Base-by-base conservation (phyloP, 495 filamentous ascomycete genomes). In the Penicillium cosmopolitanum region DNA sequence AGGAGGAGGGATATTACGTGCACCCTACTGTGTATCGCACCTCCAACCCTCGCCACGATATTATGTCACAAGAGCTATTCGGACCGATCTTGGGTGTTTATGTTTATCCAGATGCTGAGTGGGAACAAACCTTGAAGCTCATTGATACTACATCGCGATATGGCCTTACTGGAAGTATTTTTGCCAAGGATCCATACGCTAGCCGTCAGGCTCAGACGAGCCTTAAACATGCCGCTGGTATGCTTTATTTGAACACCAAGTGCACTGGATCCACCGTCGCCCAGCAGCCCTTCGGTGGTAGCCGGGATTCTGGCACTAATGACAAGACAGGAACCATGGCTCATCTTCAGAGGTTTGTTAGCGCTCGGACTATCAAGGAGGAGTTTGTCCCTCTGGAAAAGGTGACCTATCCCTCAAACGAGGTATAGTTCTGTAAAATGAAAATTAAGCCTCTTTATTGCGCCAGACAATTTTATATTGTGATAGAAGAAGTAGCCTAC, bases 221-320 rank as follows among this genome's bases (percentile, higher is more conserved):
- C 40, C 80, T 94, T 40, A 83, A 85, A 58, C 86, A 92, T 66
- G 78, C 89, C 5, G 88, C 90, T n/a, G 91, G 91, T 23, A 95
- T 93, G 92, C 71, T 95, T 85, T 77, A 82, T 85, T 69, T 92
- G 58, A 80, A 93, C 70, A 89, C 85, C 69, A 92, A 93, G 80
- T 86, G 83, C 64, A 93, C 90, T 8, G 90, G 88, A n/a, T 87
- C 90, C 2, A 87, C 91, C 23, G 87, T 92, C 5, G 90, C 87
- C 3, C 90, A 92, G 77, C 90, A 92, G 72, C 85, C 89, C n/a
- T 93, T 93, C 69, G 90, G 90, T 42, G 90, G 90, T 21, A 83
- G 85, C 54, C 79, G 90, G 43, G 87, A 87, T 11, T 89, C 86
- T 51, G 90, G 90, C 7, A 92, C 90, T 3, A 91, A 91, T 64